Base-by-base conservation (phyloP, 78 protist genomes). In the Mantamonas sphyraenae region DNA sequence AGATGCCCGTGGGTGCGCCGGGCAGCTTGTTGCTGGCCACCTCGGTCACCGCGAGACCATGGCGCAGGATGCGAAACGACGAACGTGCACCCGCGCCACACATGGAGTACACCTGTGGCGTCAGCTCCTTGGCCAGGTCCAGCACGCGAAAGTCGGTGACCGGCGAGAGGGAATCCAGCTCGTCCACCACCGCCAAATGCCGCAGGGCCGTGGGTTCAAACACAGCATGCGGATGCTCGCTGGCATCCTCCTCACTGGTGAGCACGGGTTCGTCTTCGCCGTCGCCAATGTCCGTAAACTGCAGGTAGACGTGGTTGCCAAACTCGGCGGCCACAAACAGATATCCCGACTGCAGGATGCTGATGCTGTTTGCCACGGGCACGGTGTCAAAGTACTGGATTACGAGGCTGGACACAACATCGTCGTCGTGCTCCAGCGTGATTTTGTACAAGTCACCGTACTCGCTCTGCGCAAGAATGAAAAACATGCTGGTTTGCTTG, bases 291-390 rank as follows among this genome's bases (percentile, higher is more conserved):
- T n/a, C n/a, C n/a, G n/a, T n/a, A n/a, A n/a, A n/a, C n/a, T n/a
- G n/a, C n/a, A n/a, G n/a, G n/a, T n/a, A n/a, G n/a, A n/a, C n/a
- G n/a, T 95, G 98, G 79, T 95, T 74, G 19, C 96, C 97, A 39
- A 76, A 88, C 77, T 96, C 99, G 26, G 95, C 50, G 17, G 99
- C 98, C 8, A 71, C 64, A 68, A 96, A 96, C 24, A 96, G 76
- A 64, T 74, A 90, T 14, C 98, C 99, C 14, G 42, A 43, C 64
- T 56, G 26, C 14, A 89, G 40, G 2, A 92, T 53, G 40, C 62
- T 24, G 22, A 95, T 24, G 50, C 71, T 22, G 37, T 45, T 71
- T 24, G 98, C 86, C 3, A 71, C 53, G 42, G 95, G 93, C 0
- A 93, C 61, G 3, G 98, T 91, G 61, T 95, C 98, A 37, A 95